phyloP scores from a whole-genome alignment of 257 asterid genomes.

The Mitragyna speciosa region DNA sequence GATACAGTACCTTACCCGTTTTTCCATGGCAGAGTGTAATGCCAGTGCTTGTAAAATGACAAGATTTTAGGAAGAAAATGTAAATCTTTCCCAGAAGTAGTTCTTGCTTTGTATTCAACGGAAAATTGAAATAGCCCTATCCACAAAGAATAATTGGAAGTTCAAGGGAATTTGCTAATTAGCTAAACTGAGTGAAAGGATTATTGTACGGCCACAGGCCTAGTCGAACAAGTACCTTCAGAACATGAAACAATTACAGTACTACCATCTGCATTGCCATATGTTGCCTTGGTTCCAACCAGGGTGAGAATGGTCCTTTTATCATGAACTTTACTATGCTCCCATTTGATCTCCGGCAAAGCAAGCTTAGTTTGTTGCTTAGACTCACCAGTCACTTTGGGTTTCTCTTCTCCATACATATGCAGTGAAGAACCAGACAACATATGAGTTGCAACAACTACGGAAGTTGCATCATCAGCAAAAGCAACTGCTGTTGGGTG shows the following conservation, averaged over 20 bases:
- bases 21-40: conserved; percentile 85
- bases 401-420: conserved; percentile 88
- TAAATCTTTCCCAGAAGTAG: neutral
- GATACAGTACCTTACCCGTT: conserved; percentile 78
- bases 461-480: conserved; percentile 75
- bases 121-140: neutral
- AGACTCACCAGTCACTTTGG: conserved; percentile 52
- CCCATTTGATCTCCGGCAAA: conserved; percentile 92
- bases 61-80: conserved; percentile 8
- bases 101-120: neutral
- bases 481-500: conserved; percentile 81
- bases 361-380: conserved; percentile 81
- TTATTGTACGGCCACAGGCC: conserved; percentile 57
- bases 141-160: neutral
- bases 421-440: conserved; percentile 79
- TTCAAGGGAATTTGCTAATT: neutral
- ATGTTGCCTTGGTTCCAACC: conserved; percentile 73
- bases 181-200: conserved; percentile 21
- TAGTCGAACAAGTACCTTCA: conserved; percentile 61
- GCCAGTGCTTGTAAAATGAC: conserved; percentile 73
- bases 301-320: conserved; percentile 70
- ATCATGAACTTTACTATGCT: conserved; percentile 79
- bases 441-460: conserved; percentile 73
- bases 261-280: conserved; percentile 94
- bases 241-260: conserved; percentile 73